These are phyloP conservation scores for Candida koratica DNA, from an alignment of 805 yeast genomes.

Conservation along the genomic window DNA sequence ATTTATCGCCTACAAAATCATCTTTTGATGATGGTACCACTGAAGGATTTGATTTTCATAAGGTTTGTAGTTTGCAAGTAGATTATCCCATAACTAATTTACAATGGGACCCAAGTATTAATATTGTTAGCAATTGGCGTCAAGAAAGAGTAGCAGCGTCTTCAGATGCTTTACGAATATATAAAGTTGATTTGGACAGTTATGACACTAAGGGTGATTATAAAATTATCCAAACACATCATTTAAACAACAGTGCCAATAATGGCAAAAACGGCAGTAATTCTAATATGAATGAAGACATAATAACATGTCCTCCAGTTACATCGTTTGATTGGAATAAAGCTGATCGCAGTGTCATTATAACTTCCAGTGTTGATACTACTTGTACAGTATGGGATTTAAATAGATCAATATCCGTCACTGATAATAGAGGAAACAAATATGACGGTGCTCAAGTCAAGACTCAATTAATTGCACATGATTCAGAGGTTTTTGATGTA, in stretches of 20 bases:
- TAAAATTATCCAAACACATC: constrained; percentile 39
- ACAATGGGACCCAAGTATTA: constrained; percentile 66
- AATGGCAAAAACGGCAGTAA: constrained; percentile 9
- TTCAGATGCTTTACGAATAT: constrained; percentile 66
- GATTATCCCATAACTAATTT: constrained; percentile 69
- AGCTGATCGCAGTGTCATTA: constrained; percentile 61
- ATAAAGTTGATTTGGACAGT: constrained; percentile 48
- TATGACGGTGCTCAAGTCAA: constrained; percentile 57
- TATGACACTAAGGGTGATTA: constrained; percentile 37
- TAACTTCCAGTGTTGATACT: constrained; percentile 89
- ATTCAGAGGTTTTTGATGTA: constrained; percentile 91
- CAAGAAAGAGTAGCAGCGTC: constrained; percentile 57
- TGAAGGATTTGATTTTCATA: constrained; percentile 41
- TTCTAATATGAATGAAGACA: constrained; percentile 26
- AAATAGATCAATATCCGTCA: constrained; percentile 21
- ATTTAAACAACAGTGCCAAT: constrained; percentile 35
- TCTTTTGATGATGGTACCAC: constrained; percentile 13
- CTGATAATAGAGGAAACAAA: constrained; percentile 2
- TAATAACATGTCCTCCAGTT: constrained; percentile 71
- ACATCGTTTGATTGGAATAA: constrained; percentile 93
- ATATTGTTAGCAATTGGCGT: constrained; percentile 18
- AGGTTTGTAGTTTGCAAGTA: constrained; percentile 49
- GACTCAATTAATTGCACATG: constrained; percentile 95
- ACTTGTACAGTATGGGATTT: constrained; percentile 97
- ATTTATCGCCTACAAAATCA: constrained; percentile 9